These are phyloP conservation scores for Falciphora oryzae DNA, from an alignment of 2,329 filamentous ascomycete genomes.

Conservation along the genomic window DNA sequence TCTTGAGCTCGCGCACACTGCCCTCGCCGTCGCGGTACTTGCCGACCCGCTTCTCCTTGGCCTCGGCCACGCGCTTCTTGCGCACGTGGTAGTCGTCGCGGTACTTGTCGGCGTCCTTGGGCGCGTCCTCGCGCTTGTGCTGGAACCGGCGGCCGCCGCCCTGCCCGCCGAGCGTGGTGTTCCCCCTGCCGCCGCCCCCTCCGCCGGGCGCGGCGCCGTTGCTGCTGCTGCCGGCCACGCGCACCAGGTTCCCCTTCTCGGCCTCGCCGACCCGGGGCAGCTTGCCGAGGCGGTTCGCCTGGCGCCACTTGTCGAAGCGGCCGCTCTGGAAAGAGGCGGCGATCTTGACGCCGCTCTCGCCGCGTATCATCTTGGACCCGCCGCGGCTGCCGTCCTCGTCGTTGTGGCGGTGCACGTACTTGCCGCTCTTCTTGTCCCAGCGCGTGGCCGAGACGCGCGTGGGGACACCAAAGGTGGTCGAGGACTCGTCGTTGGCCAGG, in stretches of 20 bases:
- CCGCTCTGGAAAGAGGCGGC: slow-evolving; percentile 89
- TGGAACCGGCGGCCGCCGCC: slow-evolving; percentile 59
- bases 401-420: slow-evolving; percentile 87
- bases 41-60: slow-evolving; percentile 76
- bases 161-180: slow-evolving; percentile 23
- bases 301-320: slow-evolving; percentile 89
- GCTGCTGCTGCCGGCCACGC: slow-evolving; percentile 12
- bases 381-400: slow-evolving; percentile 86
- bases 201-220: slow-evolving; percentile 23
- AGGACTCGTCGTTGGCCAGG: slow-evolving; percentile 79
- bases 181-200: slow-evolving; percentile 15
- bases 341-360: slow-evolving; percentile 94
- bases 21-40: slow-evolving; percentile 67
- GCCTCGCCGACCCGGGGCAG: slow-evolving; percentile 78
- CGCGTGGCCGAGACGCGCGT: slow-evolving; percentile 66
- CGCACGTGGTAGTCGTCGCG: slow-evolving; percentile 84
- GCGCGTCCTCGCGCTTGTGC: slow-evolving; percentile 81
- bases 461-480: slow-evolving; percentile 72
- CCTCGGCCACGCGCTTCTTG: slow-evolving; percentile 85
- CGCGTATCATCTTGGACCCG: slow-evolving; percentile 63
- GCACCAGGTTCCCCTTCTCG: slow-evolving; percentile 47
- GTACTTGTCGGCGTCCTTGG: slow-evolving; percentile 89
- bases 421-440: slow-evolving; percentile 96
- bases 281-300: slow-evolving; percentile 71
- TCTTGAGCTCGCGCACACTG: slow-evolving; percentile 72